phyloP scores from a whole-genome alignment of 148 eudicot genomes.

The Cornus suecica region DNA sequence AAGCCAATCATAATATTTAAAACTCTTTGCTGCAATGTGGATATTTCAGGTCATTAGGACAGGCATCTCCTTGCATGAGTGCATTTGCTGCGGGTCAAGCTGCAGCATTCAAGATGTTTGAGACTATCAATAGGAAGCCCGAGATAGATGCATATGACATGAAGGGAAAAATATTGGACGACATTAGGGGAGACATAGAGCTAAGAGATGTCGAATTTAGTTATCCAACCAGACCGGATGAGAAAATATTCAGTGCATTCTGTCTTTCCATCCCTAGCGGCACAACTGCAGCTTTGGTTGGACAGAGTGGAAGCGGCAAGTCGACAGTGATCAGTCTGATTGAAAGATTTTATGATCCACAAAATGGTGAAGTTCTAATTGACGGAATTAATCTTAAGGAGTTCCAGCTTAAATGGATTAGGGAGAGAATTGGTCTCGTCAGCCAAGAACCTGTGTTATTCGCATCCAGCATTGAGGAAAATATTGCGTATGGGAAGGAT shows the following conservation, averaged over 20 bases:
- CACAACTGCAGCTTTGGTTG: conserved; percentile 66
- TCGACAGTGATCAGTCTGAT: conserved; percentile 64
- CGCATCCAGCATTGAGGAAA: conserved; percentile 53
- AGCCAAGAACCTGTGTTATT: conserved; percentile 78
- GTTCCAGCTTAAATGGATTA: conserved; percentile 61
- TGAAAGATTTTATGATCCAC: conserved; percentile 76
- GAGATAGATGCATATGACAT: conserved; percentile 54
- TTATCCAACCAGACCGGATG: conserved; percentile 65
- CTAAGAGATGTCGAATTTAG: conserved; percentile 49
- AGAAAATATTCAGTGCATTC: conserved; percentile 51
- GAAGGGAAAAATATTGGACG: conserved; percentile 48
- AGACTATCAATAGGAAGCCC: conserved; percentile 59
- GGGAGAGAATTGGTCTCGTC: conserved; percentile 63
- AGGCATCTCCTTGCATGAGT: conserved; percentile 50
- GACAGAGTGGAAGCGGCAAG: conserved; percentile 75
- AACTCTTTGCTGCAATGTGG: not conserved
- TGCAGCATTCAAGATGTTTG: conserved; percentile 76
- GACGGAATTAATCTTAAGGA: conserved; percentile 61
- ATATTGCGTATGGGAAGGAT: conserved; percentile 62
- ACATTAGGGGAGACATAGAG: conserved; percentile 60
- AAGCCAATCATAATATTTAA: not conserved
- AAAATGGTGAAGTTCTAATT: conserved; percentile 57
- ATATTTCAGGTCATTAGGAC: conserved; percentile 50
- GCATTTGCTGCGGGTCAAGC: conserved; percentile 69
- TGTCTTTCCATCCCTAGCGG: conserved; percentile 52